Evolutionary conservation across 1,284 basidiomycete species (phyloP).

Genomic region (Sporisorium graminicola): DNA sequence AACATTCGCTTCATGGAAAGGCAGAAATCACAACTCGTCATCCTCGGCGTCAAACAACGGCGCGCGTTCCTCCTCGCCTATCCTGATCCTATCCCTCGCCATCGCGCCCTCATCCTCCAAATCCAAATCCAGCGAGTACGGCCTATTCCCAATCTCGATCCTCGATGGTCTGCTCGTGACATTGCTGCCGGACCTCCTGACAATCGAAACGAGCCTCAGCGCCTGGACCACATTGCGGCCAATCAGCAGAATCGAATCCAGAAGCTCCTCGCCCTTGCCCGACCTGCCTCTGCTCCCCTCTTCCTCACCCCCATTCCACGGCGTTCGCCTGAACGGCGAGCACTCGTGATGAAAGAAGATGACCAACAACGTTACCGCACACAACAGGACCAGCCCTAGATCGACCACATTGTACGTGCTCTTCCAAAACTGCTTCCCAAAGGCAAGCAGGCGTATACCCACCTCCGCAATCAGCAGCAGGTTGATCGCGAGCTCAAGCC

Average conservation of each 20-base stretch:
- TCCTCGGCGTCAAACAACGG: slow-evolving; percentile 50
- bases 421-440: slow-evolving; percentile 69
- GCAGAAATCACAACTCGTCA: slow-evolving; percentile 32
- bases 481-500: slow-evolving; percentile 65
- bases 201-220: slow-evolving; percentile 62
- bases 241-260: slow-evolving; percentile 67
- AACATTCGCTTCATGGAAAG: background rate
- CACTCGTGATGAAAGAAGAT: slow-evolving; percentile 68
- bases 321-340: slow-evolving; percentile 56
- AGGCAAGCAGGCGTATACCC: slow-evolving; percentile 60
- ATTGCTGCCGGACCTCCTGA: slow-evolving; percentile 59
- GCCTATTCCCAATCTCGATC: slow-evolving; percentile 62
- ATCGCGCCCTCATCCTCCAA: slow-evolving; percentile 65
- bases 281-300: slow-evolving; percentile 21
- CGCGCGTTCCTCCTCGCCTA: slow-evolving; percentile 58
- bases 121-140: slow-evolving; percentile 65
- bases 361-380: slow-evolving; percentile 63
- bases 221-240: slow-evolving; percentile 65
- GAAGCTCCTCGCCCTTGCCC: slow-evolving; percentile 63
- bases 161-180: slow-evolving; percentile 58
- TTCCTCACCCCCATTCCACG: background rate
- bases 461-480: slow-evolving; percentile 66
- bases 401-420: slow-evolving; percentile 67
- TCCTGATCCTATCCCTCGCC: slow-evolving; percentile 64
- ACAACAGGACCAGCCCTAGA: slow-evolving; percentile 62